Evolutionary conservation across 805 yeast species (phyloP), one percentile per base, ranked within the genome.

Genomic region (Tetrapisispora arboricola): DNA sequence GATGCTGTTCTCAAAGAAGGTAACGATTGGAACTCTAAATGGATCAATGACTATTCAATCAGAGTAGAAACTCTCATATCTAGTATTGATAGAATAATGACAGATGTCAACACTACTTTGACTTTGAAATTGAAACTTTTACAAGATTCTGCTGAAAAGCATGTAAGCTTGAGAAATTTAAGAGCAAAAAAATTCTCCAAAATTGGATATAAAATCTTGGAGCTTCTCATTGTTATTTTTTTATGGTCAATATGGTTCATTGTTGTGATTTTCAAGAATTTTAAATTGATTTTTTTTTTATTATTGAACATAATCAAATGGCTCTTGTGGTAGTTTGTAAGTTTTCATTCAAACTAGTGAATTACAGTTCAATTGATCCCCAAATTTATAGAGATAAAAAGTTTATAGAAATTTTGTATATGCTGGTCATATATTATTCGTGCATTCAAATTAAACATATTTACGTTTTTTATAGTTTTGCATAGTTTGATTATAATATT

Each of bases 91-190:
- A 64, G 88, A 47, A 71, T 81, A 10, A 73, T 78, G 43, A 81
- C 85, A 45, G 88, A 80, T 51, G 75, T 82, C 40, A 82, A 78
- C 55, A 81, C 90, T 0, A 77, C 86, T 1, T 57, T 80, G 32
- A 71, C 85, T 10, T 60, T 82, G 44, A 80, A 78, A 48, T 62
- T 81, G 22, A 64, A 61, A 44, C 46, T 55, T 16, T 55, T 57
- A 25, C 62, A 60, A 41, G 64, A 60, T 31, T 53, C 55, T 32
- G 53, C 59, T 3, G 61, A 58, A 39, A 50, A 51, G n/a, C 51
- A 48, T 42, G 56, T 56, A 36, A 52, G 47, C 33, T 41, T 50
- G 24, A 50, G 44, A 28, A 47, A 50, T 22, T 47, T 57, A 49
- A 50, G 47, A 43, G 36, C 57, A 12, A 53, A 52, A 41, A 48